phyloP scores from a whole-genome alignment of 2,329 filamentous ascomycete genomes.

The Fusarium hostae region DNA sequence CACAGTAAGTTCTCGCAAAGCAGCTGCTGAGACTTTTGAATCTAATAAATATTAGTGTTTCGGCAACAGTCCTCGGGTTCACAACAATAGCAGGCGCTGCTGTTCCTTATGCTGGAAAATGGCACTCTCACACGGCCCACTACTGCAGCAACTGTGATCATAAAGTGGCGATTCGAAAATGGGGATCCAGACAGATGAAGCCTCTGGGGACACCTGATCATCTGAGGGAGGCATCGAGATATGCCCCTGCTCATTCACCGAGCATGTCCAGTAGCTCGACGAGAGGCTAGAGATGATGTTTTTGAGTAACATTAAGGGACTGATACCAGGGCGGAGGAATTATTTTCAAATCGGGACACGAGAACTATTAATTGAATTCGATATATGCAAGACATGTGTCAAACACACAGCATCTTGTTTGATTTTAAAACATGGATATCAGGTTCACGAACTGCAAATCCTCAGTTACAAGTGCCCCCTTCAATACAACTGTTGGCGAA shows the following conservation, averaged over 20 bases:
- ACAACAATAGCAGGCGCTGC: constrained; percentile 35
- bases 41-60: constrained; percentile 15
- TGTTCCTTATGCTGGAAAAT: constrained; percentile 36
- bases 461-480: background rate
- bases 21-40: rapidly evolving
- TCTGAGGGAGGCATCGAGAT: constrained; percentile 34
- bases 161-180: constrained; percentile 34
- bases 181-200: constrained; percentile 23
- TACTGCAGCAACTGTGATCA: constrained; percentile 39
- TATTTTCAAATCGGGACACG: background rate
- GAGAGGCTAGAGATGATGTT: background rate
- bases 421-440: background rate
- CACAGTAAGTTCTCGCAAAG: constrained; percentile 26
- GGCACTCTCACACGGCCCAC: constrained; percentile 34
- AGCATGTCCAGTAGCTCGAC: background rate
- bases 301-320: too few relatives aligned
- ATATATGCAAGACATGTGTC: background rate
- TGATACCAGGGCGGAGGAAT: background rate
- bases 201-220: constrained; percentile 38
- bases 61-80: constrained; percentile 35
- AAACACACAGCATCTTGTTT: background rate
- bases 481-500: too few relatives aligned
- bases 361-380: background rate
- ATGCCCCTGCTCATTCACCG: background rate
- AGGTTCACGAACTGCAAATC: background rate